A percentile compares a stretch with the other conserved stretches of the same genome.
Evolutionary conservation across 108 stramenopile genomes (phyloP).

Genomic region (Craspedostauros australis): DNA sequence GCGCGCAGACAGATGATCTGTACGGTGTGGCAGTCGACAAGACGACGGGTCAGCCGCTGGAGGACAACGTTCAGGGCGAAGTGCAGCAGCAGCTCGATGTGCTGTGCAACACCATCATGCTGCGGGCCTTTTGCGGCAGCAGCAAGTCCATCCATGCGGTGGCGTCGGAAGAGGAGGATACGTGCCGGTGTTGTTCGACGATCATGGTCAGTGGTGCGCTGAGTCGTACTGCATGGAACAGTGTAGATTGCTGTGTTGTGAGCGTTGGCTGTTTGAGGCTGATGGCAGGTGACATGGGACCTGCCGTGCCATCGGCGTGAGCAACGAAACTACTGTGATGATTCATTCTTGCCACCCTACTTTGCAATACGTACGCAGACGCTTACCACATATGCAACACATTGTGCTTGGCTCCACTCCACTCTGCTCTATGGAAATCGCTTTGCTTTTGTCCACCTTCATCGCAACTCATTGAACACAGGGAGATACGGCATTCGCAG

Average conservation of each 20-base stretch:
- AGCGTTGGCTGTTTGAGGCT: no score
- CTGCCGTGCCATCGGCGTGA: no score
- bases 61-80: constrained; percentile 81
- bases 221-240: background rate
- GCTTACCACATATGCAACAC: background rate
- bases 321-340: no score
- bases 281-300: no score
- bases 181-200: constrained; percentile 63
- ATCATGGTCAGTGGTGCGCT: constrained; percentile 62
- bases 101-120: constrained; percentile 81
- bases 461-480: background rate
- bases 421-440: background rate
- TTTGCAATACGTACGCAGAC: no score
- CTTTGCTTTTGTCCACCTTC: background rate
- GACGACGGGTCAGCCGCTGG: constrained; percentile 48
- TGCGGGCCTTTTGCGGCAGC: constrained; percentile 76
- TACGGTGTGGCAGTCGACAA: constrained; percentile 70
- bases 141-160: constrained; percentile 61
- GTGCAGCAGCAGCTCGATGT: constrained; percentile 87
- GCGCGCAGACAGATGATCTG: constrained; percentile 87
- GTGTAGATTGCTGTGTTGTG: background rate
- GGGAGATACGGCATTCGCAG: constrained; percentile 53
- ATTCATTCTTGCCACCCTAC: no score
- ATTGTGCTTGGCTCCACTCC: background rate
- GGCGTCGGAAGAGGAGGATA: constrained; percentile 81